Conservation (phyloP, 2,329 filamentous ascomycete species). For the Hypoxylon sp. region DNA sequence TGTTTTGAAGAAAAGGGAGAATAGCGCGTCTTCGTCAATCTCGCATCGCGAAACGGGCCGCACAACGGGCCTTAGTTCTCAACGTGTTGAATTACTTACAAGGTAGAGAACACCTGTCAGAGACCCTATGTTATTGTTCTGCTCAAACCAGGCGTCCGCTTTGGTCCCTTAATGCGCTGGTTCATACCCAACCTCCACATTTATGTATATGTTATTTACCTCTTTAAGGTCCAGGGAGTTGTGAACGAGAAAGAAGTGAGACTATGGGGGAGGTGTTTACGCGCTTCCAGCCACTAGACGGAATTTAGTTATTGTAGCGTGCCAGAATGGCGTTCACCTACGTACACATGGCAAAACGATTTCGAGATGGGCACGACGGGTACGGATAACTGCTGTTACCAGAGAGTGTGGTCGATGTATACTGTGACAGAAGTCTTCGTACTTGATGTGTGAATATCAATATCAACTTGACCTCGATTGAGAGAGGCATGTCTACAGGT, state of each 20-base stretch:
- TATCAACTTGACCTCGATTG: too few species aligned
- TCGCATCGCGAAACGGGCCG: slow-evolving; percentile 34
- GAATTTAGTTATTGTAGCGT: slow-evolving; percentile 20
- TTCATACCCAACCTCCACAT: slow-evolving; percentile 37
- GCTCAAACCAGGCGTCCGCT: slow-evolving; percentile 37
- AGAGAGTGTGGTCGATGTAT: neutral
- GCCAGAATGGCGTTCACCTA: neutral
- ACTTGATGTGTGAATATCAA: neutral
- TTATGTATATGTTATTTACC: slow-evolving; percentile 28
- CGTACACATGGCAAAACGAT: neutral
- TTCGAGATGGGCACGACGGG: neutral
- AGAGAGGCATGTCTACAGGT: neutral
- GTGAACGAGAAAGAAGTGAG: slow-evolving; percentile 22
- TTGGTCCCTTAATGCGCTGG: slow-evolving; percentile 22
- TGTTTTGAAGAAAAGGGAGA: slow-evolving; percentile 24
- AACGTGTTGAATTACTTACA: slow-evolving; percentile 43
- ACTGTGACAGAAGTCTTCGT: neutral
- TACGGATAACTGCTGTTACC: neutral
- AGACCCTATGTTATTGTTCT: slow-evolving; percentile 44
- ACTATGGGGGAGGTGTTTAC: slow-evolving; percentile 35
- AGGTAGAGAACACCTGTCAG: slow-evolving; percentile 32
- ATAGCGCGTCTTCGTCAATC: slow-evolving; percentile 31
- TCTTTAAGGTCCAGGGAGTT: slow-evolving; percentile 6
- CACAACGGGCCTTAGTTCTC: slow-evolving; percentile 29
- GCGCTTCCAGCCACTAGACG: slow-evolving; percentile 39